These are phyloP conservation scores for Psilocybe cyanescens DNA, from an alignment of 768 basidiomycete species.

Conservation along the genomic window DNA sequence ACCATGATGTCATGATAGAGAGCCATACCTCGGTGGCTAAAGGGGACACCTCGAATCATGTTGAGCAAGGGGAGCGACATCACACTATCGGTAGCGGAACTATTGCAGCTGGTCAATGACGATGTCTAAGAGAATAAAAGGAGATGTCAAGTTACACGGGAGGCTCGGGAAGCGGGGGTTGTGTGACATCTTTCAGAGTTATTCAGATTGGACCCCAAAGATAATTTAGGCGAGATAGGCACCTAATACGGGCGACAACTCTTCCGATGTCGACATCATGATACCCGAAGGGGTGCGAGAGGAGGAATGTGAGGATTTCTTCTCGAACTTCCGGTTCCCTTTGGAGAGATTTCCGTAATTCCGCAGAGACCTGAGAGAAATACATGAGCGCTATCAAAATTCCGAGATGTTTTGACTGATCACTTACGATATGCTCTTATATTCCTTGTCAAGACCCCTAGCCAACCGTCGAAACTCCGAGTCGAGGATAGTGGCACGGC, in stretches of 20 bases:
- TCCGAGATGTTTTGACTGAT: neutral
- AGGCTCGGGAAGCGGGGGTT: constrained; percentile 26
- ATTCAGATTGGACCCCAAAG: constrained; percentile 2
- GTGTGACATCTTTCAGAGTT: constrained; percentile 4
- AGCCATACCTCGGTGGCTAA: constrained; percentile 46
- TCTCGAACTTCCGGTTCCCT: constrained; percentile 17
- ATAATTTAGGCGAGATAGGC: constrained; percentile 1
- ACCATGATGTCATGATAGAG: constrained; percentile 5
- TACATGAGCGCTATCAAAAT: constrained; percentile 3
- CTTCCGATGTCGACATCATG: constrained; percentile 20
- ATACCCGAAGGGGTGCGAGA: constrained; percentile 21
- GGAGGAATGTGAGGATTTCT: constrained; percentile 11
- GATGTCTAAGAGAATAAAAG: constrained; percentile 6
- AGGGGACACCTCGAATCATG: constrained; percentile 49
- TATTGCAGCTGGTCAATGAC: constrained; percentile 21
- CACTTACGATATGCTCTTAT: constrained; percentile 40
- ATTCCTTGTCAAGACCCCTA: constrained; percentile 45
- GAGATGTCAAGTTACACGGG: constrained; percentile 25
- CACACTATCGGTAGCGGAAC: constrained; percentile 49
- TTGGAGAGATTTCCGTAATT: constrained; percentile 17
- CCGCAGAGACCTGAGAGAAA: constrained; percentile 14
- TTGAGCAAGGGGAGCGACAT: constrained; percentile 52
- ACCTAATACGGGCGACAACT: constrained; percentile 17
- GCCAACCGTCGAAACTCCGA: constrained; percentile 45
- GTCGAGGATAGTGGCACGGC: constrained; percentile 39